Evolutionary conservation across 2,329 filamentous ascomycete species (phyloP), one percentile per base, ranked within the genome.

Genomic region (Epichloe uncinata): DNA sequence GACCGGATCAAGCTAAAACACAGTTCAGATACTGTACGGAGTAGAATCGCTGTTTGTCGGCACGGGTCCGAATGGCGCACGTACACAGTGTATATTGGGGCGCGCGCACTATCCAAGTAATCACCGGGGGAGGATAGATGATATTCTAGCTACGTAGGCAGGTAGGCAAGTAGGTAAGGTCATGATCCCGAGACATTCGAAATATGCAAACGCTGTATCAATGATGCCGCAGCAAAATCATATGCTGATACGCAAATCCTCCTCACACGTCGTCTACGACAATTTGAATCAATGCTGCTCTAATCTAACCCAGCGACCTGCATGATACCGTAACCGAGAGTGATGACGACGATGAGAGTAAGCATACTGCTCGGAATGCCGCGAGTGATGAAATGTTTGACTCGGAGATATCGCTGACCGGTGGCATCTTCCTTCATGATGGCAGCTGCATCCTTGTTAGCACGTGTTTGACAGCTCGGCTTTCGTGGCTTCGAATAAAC

Each of bases 401-500:
- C 94, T 53, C 85, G 76, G 49, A 98, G 76, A 63, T 98, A 98
- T 50, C 93, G 77, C 63, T 95, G 87, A 8, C 93, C 93, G 0
- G 90, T 94, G 0, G 87, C 79, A 60, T 98, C 91, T 69, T 98
- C 93, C 75, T 97, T 97, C 93, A 98, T 97, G 61, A 98, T 97
- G 4, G 93, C 93, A 61, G 93, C 88, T 94, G 47, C 15, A 42
- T 7, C 8, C 43, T 16, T 42, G 53, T 63, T 52, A 66, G 61
- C 45, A 41, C 38, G 30, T 12, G 9, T 43, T 34, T 35, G 43
- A 30, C n/a, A 38, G 13, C 20, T 41, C 16, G 42, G 30, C 5
- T 5, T 4, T 8, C 16, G 16, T 16, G 8, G 42, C 22, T 15
- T 12, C 12, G 33, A 34, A 38, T 37, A 11, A 43, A 85, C 89